Evolutionary conservation across 1,139 yeast species (phyloP), one percentile per base, ranked within the genome.

Genomic region (Candida albicans): DNA sequence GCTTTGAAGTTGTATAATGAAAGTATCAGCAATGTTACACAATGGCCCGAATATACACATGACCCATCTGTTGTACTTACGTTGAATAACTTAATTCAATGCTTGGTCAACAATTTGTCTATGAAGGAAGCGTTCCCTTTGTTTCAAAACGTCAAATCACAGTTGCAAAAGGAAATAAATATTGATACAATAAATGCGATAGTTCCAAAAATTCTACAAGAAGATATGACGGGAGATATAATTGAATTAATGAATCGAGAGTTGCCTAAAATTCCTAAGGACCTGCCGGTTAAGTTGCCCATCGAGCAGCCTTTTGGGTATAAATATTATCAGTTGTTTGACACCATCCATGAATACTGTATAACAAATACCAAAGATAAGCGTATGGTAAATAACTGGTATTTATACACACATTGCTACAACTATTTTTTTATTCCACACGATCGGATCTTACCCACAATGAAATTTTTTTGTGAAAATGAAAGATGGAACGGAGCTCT

Each of bases 401-500:
- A 72, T 3, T 63, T 86, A 8, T 87, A 82, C 52, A 81, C 81
- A 1, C 78, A 77, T 44, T 58, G 86, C 39, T 79, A 81, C 55
- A 71, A 76, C 52, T 76, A 79, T 47, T 84, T 86, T 55, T 61
- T 69, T 28, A 71, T 84, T 4, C 88, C 93, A 0, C 75, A 64
- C 52, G 85, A 82, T 8, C 65, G 78, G 1, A 84, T 84, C 53
- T 67, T 79, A 34, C 84, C 85, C 1, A 68, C 84, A 1, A 75
- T 87, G 71, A 65, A 72, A 50, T 80, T 77, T 54, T 84, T 86
- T 53, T 78, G 87, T 52, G 65, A 70, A 12, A 64, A 77, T 25
- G 73, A 74, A 25, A 67, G 88, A 39, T 81, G 87, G 26, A 81
- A 84, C 50, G 83, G 84, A 13, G 81, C 95, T 1, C 66, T 85